Conservation (phyloP, 1,284 basidiomycete species). For the Peniophora sp. region DNA sequence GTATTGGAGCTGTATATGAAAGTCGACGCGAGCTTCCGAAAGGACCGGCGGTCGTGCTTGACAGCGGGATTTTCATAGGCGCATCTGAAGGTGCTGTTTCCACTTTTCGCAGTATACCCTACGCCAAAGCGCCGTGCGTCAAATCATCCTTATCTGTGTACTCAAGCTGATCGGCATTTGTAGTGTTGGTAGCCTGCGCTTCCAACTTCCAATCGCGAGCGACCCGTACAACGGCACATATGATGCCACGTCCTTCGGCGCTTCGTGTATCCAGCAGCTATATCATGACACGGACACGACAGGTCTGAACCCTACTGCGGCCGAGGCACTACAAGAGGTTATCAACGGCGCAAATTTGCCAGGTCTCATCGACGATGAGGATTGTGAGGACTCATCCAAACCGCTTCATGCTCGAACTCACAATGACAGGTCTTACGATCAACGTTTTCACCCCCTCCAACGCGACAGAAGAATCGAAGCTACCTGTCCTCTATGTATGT, state of each 20-base stretch:
- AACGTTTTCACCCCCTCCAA: conserved; percentile 45
- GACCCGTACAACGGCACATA: conserved; percentile 30
- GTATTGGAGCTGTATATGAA: no score
- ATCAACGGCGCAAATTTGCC: conserved; percentile 1
- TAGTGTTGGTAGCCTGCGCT: conserved; percentile 24
- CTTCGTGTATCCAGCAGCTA: conserved; percentile 43
- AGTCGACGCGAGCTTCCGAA: no score
- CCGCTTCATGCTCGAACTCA: background rate
- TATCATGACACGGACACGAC: conserved; percentile 23
- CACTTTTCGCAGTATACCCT: conserved; percentile 46
- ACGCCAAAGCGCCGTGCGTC: conserved; percentile 33
- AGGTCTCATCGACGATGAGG: conserved; percentile 28
- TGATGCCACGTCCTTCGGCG: conserved; percentile 34
- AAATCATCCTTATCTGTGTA: background rate
- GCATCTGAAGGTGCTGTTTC: conserved; percentile 14
- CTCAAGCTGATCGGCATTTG: background rate
- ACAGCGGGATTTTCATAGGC: conserved; percentile 13
- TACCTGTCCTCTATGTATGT: conserved; percentile 50
- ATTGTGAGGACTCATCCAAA: conserved; percentile 42
- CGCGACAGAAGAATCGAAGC: conserved; percentile 27
- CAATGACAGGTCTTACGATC: conserved; percentile 40
- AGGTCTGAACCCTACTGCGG: conserved; percentile 23
- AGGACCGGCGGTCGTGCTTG: conserved; percentile 11
- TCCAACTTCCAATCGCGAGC: conserved; percentile 36
- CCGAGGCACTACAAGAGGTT: conserved; percentile 26